phyloP scores from a whole-genome alignment of 805 yeast species.

The Yamadazyma philogaea region DNA sequence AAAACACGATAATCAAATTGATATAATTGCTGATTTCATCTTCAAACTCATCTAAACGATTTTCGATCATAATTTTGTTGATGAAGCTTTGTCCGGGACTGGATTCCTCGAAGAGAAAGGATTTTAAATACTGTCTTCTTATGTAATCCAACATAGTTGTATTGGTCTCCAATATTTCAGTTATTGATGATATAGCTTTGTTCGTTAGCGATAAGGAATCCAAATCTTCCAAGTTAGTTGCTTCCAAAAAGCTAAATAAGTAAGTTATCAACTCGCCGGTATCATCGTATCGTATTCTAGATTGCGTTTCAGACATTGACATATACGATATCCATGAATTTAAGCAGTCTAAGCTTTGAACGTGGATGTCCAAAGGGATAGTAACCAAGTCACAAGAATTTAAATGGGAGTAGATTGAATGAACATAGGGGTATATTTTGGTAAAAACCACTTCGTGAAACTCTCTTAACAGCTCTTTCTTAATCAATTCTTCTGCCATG shows the following conservation, averaged over 20 bases:
- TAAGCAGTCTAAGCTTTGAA: constrained; percentile 18
- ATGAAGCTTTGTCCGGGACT: constrained; percentile 46
- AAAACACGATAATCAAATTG: constrained; percentile 42
- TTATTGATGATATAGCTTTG: constrained; percentile 31
- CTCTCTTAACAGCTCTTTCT: constrained; percentile 25
- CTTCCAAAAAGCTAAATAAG: constrained; percentile 16
- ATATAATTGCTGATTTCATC: constrained; percentile 43
- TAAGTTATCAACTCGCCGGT: constrained; percentile 25
- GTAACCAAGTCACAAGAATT: neutral
- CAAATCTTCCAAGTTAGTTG: constrained; percentile 11
- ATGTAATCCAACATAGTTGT: constrained; percentile 36
- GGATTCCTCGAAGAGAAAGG: constrained; percentile 37
- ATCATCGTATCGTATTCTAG: constrained; percentile 28
- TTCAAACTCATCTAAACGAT: constrained; percentile 25
- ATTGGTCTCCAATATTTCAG: constrained; percentile 47
- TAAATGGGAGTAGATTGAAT: constrained; percentile 19
- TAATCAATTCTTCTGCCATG: constrained; percentile 50
- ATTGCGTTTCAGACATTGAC: constrained; percentile 32
- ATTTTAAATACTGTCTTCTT: constrained; percentile 21
- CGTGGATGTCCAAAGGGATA: constrained; percentile 3
- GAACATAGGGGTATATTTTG: constrained; percentile 2
- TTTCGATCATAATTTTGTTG: constrained; percentile 25
- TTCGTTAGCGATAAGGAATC: constrained; percentile 17
- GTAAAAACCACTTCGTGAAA: constrained; percentile 39
- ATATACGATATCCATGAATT: constrained; percentile 38